Evolutionary conservation across 2,329 filamentous ascomycete species (phyloP), one percentile per base, ranked within the genome.

Genomic region (Aureobasidium subglaciale): DNA sequence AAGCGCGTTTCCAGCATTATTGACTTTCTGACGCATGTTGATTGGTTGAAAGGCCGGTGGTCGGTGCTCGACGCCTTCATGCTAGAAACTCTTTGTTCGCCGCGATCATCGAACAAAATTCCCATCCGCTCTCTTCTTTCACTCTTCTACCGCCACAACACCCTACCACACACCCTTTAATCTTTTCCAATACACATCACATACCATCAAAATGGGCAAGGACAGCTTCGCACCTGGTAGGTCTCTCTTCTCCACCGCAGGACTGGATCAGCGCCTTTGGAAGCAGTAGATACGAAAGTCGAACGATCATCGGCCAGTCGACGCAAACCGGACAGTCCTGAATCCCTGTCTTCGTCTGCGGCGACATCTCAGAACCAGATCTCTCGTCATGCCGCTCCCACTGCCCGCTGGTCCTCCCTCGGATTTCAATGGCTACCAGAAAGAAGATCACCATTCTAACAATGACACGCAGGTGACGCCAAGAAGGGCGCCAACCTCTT

Each of bases 401-500:
- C 10, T 25, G 7, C 18, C 15, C 43, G 20, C 43, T 9, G 7
- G 32, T 15, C 6, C 7, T 20, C 8, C 18, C 5, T 5, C 11
- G 18, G 1, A 24, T 40, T 10, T 2, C 43, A 48, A 35, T 48
- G 43, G n/a, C 16, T 11, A 38, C 5, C 8, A 7, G 27, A 15
- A 30, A 13, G 30, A 50, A 50, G 46, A 18, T 25, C 25, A 9
- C 13, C 27, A 6, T 20, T 16, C 55, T 57, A n/a, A 53, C 55
- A 15, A 13, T 13, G 22, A 6, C 25, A 20, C 64, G 38, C 70
- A 96, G 91, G 90, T 82, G 90, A 96, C 77, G 70, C 80, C 71
- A 90, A 91, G 82, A 96, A 96, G 87, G 92, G 92, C 83, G 92
- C 90, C 77, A 88, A 86, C 82, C 89, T 97, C 73, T 97, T 97